Evolutionary conservation across 768 basidiomycete genomes (phyloP), one percentile per base, ranked within the genome.

Genomic region (Hortiboletus campestris): DNA sequence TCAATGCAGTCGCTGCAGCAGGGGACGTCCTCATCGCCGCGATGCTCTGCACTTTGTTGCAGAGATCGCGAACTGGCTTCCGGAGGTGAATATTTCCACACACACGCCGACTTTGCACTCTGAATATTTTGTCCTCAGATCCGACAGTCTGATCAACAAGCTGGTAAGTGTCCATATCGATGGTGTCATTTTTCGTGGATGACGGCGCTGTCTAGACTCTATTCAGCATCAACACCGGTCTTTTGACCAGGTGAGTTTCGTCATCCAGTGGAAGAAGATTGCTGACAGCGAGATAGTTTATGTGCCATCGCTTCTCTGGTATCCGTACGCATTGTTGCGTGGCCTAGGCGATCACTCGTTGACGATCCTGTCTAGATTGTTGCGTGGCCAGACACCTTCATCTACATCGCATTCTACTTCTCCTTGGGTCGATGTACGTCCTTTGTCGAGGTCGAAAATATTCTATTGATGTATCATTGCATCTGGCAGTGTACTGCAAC

Each of bases 341-440:
- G 0, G 14, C 19, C 12, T 7, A 19, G 12, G 22, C 4, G 17
- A 11, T 29, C 19, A 2, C 13, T 17, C 16, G 36, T 28, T 28
- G 13, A 40, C 51, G 49, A 52, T 36, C 13, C 7, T 40, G 19
- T 4, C 2, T 50, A 84, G 82, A 83, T 84, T 60, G 55, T 71
- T n/a, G 70, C 74, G 12, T 77, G 78, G 25, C 76, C 75, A 0
- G 42, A 75, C 6, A 79, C 81, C 0, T 81, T 82, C 68, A 67
- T 83, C 49, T 84, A 84, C 53, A 81, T 84, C 45, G 69, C 76
- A 2, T 85, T 84, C 68, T 85, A 79, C 64, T 84, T 83, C 60
- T 80, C 79, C 64, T 77, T 84, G 34, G 82, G 83, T 20, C 76
- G 83, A 49, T 67, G 83, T 84, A 63, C 65, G 82, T 77, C 19